Conservation (phyloP, 108 stramenopile genomes). For the Stephanodiscus triporus region DNA sequence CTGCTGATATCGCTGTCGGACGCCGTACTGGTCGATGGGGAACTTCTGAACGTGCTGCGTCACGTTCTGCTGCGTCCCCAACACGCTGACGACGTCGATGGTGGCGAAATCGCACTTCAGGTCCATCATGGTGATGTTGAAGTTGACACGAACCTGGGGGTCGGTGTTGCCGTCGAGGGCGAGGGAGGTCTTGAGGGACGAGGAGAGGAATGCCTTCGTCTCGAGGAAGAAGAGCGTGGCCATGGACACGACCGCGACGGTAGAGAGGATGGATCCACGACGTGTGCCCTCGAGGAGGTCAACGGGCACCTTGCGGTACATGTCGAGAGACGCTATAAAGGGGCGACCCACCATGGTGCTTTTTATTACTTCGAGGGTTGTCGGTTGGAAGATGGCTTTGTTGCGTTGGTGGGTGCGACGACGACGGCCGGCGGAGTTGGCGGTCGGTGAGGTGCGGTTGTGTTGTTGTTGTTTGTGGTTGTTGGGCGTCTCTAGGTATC, state of each 20-base stretch:
- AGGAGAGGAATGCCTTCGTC: slow-evolving; percentile 80
- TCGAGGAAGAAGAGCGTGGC: slow-evolving; percentile 85
- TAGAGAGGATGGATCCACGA: slow-evolving; percentile 69
- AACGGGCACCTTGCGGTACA: slow-evolving; percentile 87
- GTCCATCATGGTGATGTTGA: slow-evolving; percentile 94
- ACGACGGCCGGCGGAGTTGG: too few relatives aligned
- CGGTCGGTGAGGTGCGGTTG: too few relatives aligned
- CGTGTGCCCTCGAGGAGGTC: slow-evolving; percentile 85
- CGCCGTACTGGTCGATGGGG: slow-evolving; percentile 89
- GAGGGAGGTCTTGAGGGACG: slow-evolving; percentile 65
- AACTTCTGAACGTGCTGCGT: slow-evolving; percentile 93
- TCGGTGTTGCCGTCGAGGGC: slow-evolving; percentile 80
- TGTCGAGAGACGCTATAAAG: slow-evolving; percentile 68
- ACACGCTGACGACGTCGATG: slow-evolving; percentile 78
- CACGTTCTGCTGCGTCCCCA: slow-evolving; percentile 96
- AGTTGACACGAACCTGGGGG: slow-evolving; percentile 75
- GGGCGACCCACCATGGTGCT: slow-evolving; percentile 17
- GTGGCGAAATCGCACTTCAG: slow-evolving; percentile 88
- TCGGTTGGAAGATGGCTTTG: background rate
- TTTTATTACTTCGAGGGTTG: background rate
- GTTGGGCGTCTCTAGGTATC: too few relatives aligned
- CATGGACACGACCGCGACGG: slow-evolving; percentile 63
- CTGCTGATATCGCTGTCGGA: slow-evolving; percentile 78
- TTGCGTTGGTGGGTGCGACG: too few relatives aligned
- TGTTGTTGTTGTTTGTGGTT: too few relatives aligned